phyloP scores from a whole-genome alignment of 2,329 filamentous ascomycete genomes.

The Neofusicoccum ribis region DNA sequence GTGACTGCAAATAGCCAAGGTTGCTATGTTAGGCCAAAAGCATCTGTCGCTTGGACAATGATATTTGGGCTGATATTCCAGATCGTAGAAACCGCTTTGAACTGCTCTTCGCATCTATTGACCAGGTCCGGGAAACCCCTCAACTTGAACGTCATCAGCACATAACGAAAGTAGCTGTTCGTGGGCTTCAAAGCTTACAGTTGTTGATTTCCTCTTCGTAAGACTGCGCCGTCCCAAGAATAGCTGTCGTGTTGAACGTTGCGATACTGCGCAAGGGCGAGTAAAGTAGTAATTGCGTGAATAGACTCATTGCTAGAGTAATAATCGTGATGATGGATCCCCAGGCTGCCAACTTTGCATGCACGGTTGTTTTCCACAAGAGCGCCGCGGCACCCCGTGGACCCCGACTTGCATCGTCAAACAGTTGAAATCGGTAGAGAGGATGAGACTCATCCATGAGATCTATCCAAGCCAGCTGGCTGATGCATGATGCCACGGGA shows the following conservation, averaged over 20 bases:
- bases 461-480: slow-evolving; percentile 41
- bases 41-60: neutral
- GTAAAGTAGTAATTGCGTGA: slow-evolving; percentile 19
- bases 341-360: neutral
- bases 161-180: too few species aligned
- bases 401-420: slow-evolving; percentile 32
- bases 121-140: neutral
- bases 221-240: neutral
- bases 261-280: slow-evolving; percentile 3
- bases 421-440: slow-evolving; percentile 29
- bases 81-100: neutral
- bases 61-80: neutral
- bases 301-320: slow-evolving; percentile 16
- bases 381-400: neutral
- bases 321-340: slow-evolving; percentile 13
- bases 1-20: neutral
- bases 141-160: too few species aligned
- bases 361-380: neutral
- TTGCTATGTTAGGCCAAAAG: neutral
- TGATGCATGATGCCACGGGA: slow-evolving; percentile 32
- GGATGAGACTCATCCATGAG: slow-evolving; percentile 21
- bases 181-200: too few species aligned
- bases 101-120: neutral
- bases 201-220: neutral
- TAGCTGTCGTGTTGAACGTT: too few species aligned